Evolutionary conservation across 768 basidiomycete species (phyloP).

Genomic region (Tricholomella constricta): DNA sequence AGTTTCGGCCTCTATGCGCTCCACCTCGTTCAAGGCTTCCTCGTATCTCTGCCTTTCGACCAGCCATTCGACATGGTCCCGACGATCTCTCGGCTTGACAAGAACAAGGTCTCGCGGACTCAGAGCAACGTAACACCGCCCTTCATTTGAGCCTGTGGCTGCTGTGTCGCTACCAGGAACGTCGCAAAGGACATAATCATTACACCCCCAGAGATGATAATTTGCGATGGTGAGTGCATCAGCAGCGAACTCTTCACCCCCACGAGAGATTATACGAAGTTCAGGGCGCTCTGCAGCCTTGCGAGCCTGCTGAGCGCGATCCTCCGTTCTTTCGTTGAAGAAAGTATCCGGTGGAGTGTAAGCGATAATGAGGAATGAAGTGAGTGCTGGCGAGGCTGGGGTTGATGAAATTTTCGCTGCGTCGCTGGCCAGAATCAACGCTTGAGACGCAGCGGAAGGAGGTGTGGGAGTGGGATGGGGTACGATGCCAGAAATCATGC

Average conservation of each 20-base stretch:
- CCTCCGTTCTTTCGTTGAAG: conserved; percentile 69
- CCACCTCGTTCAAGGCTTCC: conserved; percentile 83
- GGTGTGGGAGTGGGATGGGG: conserved; percentile 61
- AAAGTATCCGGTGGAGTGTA: conserved; percentile 82
- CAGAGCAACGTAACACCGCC: conserved; percentile 75
- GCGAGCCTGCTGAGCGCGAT: conserved; percentile 73
- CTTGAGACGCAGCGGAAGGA: conserved; percentile 18
- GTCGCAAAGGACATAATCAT: conserved; percentile 82
- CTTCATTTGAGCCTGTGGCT: conserved; percentile 30
- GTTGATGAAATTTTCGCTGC: conserved; percentile 14
- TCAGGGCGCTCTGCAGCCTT: conserved; percentile 92
- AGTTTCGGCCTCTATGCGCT: conserved; percentile 55
- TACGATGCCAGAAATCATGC: conserved; percentile 90
- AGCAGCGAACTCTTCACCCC: conserved; percentile 84
- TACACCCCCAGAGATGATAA: conserved; percentile 86
- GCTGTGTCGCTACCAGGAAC: conserved; percentile 31
- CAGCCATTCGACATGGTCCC: conserved; percentile 92
- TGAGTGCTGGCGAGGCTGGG: conserved; percentile 38
- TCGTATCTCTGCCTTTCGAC: conserved; percentile 85
- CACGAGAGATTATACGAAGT: conserved; percentile 85
- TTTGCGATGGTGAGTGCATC: conserved; percentile 81
- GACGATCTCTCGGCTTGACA: conserved; percentile 83
- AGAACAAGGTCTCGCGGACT: conserved; percentile 87
- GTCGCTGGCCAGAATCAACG: conserved; percentile 14
- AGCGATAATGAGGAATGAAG: conserved; percentile 84